phyloP scores from a whole-genome alignment of 2,329 filamentous ascomycete genomes.

The Colletotrichum gloeosporioides region DNA sequence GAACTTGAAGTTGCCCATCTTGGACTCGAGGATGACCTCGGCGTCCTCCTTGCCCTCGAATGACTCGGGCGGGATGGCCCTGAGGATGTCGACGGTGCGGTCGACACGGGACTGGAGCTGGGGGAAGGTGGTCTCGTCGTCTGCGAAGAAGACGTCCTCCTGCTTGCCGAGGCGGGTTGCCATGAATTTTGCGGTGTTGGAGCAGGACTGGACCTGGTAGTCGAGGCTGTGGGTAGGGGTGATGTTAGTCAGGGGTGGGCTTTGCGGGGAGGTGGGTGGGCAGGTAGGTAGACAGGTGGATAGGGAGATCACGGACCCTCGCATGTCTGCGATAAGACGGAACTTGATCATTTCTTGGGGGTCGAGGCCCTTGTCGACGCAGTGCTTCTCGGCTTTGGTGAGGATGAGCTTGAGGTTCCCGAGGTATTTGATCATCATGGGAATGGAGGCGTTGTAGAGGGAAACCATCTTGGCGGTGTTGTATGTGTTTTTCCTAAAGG shows the following conservation, averaged over 20 bases:
- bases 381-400: slow-evolving; percentile 13
- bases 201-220: slow-evolving; percentile 26
- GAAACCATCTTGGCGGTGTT: slow-evolving; percentile 6
- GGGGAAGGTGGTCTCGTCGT: slow-evolving; percentile 20
- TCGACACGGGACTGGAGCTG: slow-evolving; percentile 16
- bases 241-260: neutral
- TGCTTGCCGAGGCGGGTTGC: slow-evolving; percentile 17
- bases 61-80: slow-evolving; percentile 24
- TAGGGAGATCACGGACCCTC: slow-evolving; percentile 9
- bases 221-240: slow-evolving; percentile 6
- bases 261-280: neutral
- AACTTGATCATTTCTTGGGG: slow-evolving; percentile 25
- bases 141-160: slow-evolving; percentile 15
- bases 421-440: slow-evolving; percentile 33
- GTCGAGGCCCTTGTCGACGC: neutral
- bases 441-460: slow-evolving; percentile 21
- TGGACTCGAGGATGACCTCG: slow-evolving; percentile 29
- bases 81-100: slow-evolving; percentile 33
- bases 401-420: slow-evolving; percentile 28
- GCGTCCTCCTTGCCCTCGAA: slow-evolving; percentile 25
- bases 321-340: slow-evolving; percentile 25
- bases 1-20: slow-evolving; percentile 29
- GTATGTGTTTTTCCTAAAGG: rapidly evolving
- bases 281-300: neutral
- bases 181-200: slow-evolving; percentile 26